Evolutionary conservation across 371 early-diverging fungal genomes (phyloP), one percentile per base, ranked within the genome.

Genomic region (Rhizopus microsporus): DNA sequence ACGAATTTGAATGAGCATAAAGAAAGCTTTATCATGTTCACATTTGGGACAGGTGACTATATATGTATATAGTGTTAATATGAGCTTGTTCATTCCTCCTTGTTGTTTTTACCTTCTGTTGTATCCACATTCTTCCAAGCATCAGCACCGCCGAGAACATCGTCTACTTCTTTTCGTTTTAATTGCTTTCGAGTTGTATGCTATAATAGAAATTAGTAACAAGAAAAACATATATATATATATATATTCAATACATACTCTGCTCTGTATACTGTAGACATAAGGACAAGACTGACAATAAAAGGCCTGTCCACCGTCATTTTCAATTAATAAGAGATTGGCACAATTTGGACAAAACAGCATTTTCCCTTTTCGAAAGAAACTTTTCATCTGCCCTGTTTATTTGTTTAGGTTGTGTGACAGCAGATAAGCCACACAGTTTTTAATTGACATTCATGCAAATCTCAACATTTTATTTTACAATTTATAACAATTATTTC

Each of bases 111-210:
- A 90, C 89, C 86, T 68, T 94, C 94, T 0, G 93, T 92, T 30
- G 87, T 74, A 76, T 95, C 95, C 17, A 94, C 96, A 69, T 93
- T 93, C 38, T 90, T 86, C 96, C 96, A 96, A 0, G 91, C 91
- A 15, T 93, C 87, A 35, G 86, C 92, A 51, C 95, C 94, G 61
- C 97, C 96, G 23, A 97, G 74, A 3, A 97, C 93, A 78, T 97
- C 97, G 69, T 97, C 97, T 2, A 94, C 90, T 69, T 89, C 84
- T 68, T 95, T 96, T 54, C 89, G 80, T 59, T 93, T 79, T 55
- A 94, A 81, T 32, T 68, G 61, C 51, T 83, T 87, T 23, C 85
- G 71, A 17, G 67, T 63, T 13, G 77, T 81, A 58, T 69, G 80
- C 89, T 82, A 71, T 44, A 42, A 31, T 40, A 54, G 31, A 23